Evolutionary conservation across 768 basidiomycete species (phyloP), one percentile per base, ranked within the genome.

Genomic region (Daedaleopsis nitida): DNA sequence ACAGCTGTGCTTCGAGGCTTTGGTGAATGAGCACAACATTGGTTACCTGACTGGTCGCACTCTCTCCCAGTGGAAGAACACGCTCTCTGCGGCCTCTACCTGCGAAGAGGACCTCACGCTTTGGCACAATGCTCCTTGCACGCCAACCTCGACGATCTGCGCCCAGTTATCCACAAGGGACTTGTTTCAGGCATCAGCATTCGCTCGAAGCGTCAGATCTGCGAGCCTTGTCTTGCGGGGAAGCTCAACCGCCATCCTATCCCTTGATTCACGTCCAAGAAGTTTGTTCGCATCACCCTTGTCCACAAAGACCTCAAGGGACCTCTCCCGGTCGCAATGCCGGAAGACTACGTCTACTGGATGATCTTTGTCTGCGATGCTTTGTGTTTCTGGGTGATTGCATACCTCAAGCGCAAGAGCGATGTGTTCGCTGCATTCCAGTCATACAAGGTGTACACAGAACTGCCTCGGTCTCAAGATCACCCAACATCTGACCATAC

Each of bases 221-320:
- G 75, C 63, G 72, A 73, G 57, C 69, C 72, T 7, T 75, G 75
- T 55, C 61, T 75, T n/a, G 52, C 62, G 10, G 73, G 74, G 17
- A 76, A 76, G 53, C 56, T 59, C 48, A 43, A 52, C 17, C 55
- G 64, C 13, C 57, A 57, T 42, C n/a, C 47, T 38, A 55, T 65
- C 52, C 65, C 67, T 37, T 35, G 19, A 17, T 49, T 45, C 47
- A 52, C 58, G 3, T 55, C 62, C 59, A 21, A 56, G 32, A 47
- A 57, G 16, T 42, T 34, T 13, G 27, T 17, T n/a, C 51, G 38
- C 17, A 35, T 65, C n/a, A 32, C 27, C 27, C 27, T 32, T 7
- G 27, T 32, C 27, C 27, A 32, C 27, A 32, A 3, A 32, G 27
- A 32, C 27, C 27, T 32, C 27, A 32, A 32, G 27, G 66, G 66